These are phyloP conservation scores for Fusarium mexicanum DNA, from an alignment of 2,329 filamentous ascomycete species.

Conservation along the genomic window DNA sequence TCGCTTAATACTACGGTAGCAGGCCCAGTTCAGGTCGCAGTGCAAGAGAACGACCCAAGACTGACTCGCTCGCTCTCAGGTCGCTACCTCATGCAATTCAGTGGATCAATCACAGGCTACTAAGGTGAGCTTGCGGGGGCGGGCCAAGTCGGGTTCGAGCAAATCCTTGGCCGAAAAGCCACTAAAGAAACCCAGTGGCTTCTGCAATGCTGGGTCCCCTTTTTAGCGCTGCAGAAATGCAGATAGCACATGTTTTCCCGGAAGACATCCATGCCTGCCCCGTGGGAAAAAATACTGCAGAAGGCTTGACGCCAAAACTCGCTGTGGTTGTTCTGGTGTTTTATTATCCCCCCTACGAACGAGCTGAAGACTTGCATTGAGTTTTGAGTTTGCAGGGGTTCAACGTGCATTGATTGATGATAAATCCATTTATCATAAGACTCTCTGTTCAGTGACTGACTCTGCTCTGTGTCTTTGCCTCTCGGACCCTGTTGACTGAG, in stretches of 20 bases:
- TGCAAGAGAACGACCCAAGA: background rate
- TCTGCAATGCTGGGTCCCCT: constrained; percentile 14
- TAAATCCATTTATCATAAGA: background rate
- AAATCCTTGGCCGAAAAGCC: constrained; percentile 18
- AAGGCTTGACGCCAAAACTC: background rate
- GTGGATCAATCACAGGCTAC: constrained; percentile 25
- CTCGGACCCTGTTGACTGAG: constrained; percentile 22
- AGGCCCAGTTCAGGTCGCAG: background rate
- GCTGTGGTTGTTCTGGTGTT: background rate
- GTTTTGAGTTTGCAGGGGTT: background rate
- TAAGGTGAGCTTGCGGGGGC: constrained; percentile 42
- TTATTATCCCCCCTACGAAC: background rate
- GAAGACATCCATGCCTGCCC: background rate
- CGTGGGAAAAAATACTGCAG: background rate
- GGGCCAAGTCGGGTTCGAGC: constrained; percentile 36
- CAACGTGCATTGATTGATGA: background rate
- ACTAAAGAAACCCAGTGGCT: constrained; percentile 12
- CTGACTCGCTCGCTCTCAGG: constrained; percentile 33
- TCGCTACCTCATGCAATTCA: constrained; percentile 15
- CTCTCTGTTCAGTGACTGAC: background rate
- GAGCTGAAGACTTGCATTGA: background rate
- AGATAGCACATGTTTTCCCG: background rate
- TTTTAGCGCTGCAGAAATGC: constrained; percentile 10
- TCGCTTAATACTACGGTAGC: constrained; percentile 37
- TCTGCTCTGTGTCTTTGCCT: background rate